These are phyloP conservation scores for Clavaria fumosa DNA, from an alignment of 768 basidiomycete genomes.

Conservation along the genomic window DNA sequence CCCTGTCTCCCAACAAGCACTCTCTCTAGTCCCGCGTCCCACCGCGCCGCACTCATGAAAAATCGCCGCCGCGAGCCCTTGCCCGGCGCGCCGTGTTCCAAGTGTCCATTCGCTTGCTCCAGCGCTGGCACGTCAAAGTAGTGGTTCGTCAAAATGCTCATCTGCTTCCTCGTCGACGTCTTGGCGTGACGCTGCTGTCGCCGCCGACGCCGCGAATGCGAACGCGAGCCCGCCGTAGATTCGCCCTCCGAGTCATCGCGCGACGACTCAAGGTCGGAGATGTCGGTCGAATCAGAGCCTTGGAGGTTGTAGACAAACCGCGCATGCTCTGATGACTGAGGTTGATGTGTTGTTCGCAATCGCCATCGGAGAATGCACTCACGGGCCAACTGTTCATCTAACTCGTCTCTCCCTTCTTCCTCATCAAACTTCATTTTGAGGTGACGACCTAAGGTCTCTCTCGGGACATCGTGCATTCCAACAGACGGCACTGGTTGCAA, in stretches of 20 bases:
- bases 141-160: constrained; percentile 53
- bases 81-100: constrained; percentile 19
- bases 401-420: constrained; percentile 36
- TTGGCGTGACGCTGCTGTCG: constrained; percentile 12
- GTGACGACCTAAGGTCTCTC: constrained; percentile 48
- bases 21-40: constrained; percentile 20
- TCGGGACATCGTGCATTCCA: constrained; percentile 70
- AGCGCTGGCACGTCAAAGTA: constrained; percentile 35
- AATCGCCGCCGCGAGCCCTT: constrained; percentile 34
- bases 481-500: constrained; percentile 64
- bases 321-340: constrained; percentile 38
- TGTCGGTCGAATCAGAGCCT: constrained; percentile 36
- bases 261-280: constrained; percentile 19
- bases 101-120: constrained; percentile 29
- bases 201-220: constrained; percentile 8
- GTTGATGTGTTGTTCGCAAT: too few species aligned
- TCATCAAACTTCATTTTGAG: constrained; percentile 39
- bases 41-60: constrained; percentile 33
- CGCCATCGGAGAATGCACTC: too few species aligned
- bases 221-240: constrained; percentile 22
- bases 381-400: constrained; percentile 64
- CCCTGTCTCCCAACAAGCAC: constrained; percentile 9
- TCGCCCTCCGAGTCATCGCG: constrained; percentile 34
- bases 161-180: constrained; percentile 31
- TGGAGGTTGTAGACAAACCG: constrained; percentile 49